Evolutionary conservation across 2,329 filamentous ascomycete genomes (phyloP).

Genomic region (Blastomyces silverae): DNA sequence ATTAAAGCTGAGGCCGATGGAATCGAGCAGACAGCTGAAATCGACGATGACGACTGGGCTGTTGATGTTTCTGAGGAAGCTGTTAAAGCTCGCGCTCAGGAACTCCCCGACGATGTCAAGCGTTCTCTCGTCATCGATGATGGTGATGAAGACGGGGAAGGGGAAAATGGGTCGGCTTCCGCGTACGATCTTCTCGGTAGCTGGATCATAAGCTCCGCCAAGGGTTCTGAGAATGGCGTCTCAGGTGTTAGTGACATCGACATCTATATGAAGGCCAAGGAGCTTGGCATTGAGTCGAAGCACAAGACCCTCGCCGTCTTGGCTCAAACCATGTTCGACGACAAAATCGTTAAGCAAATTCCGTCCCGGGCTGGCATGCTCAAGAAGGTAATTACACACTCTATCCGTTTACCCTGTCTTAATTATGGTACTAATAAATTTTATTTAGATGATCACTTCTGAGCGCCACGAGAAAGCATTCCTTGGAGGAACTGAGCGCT

Average conservation of each 20-base stretch:
- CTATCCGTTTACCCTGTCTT: not conserved
- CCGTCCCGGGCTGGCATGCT: conserved; percentile 75
- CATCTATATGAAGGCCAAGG: conserved; percentile 94
- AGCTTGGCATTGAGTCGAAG: conserved; percentile 89
- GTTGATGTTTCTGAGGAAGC: conserved; percentile 95
- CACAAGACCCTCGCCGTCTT: conserved; percentile 88
- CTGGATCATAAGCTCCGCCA: conserved; percentile 75
- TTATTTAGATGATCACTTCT: conserved; percentile 64
- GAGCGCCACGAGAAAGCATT: conserved; percentile 95
- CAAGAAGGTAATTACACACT: conserved; percentile 60
- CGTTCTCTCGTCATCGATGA: conserved; percentile 77
- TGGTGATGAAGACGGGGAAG: conserved; percentile 74
- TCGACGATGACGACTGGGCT: conserved; percentile 87
- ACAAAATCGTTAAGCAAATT: conserved; percentile 83
- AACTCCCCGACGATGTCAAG: conserved; percentile 92
- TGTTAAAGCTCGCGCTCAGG: conserved; percentile 86
- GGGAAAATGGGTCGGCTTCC: conserved; percentile 65
- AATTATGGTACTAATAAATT: conserved; percentile 14
- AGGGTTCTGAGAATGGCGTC: conserved; percentile 62
- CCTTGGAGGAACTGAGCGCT: conserved; percentile 88
- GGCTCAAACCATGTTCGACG: conserved; percentile 87
- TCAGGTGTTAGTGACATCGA: conserved; percentile 78
- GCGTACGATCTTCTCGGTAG: conserved; percentile 85
- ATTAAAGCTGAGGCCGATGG: conserved; percentile 63
- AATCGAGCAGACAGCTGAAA: conserved; percentile 62